Evolutionary conservation across 2,329 filamentous ascomycete genomes (phyloP).

Genomic region (Xylariales sp.): DNA sequence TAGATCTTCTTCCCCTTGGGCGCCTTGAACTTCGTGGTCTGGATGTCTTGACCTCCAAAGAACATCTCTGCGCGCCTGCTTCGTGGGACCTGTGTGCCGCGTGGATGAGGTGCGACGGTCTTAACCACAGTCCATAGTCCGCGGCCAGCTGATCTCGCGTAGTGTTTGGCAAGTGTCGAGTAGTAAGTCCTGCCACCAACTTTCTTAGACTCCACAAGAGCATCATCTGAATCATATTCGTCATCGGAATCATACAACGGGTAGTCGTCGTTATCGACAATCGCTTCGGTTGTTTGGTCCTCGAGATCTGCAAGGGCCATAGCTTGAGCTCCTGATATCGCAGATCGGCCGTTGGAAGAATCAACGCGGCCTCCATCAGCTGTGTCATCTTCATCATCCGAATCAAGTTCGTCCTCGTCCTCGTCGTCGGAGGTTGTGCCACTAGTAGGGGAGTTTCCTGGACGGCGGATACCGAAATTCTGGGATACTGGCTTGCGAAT

Average conservation of each 20-base stretch:
- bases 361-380: slow-evolving; percentile 31
- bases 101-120: slow-evolving; percentile 50
- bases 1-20: slow-evolving; percentile 88
- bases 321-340: slow-evolving; percentile 15
- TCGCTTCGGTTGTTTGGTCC: slow-evolving; percentile 67
- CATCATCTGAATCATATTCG: slow-evolving; percentile 65
- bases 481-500: slow-evolving; percentile 90
- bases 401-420: slow-evolving; percentile 68
- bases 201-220: slow-evolving; percentile 71
- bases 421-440: slow-evolving; percentile 74
- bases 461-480: slow-evolving; percentile 84
- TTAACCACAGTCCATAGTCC: slow-evolving; percentile 40
- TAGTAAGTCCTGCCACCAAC: slow-evolving; percentile 75
- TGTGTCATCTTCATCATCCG: slow-evolving; percentile 55
- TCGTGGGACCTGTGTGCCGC: slow-evolving; percentile 52
- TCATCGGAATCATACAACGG: slow-evolving; percentile 89
- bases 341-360: slow-evolving; percentile 12
- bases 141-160: slow-evolving; percentile 37
- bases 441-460: slow-evolving; percentile 67
- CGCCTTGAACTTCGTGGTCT: slow-evolving; percentile 61
- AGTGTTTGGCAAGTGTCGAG: slow-evolving; percentile 49
- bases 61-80: slow-evolving; percentile 49
- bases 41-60: slow-evolving; percentile 51
- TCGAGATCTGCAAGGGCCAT: slow-evolving; percentile 59
- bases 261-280: slow-evolving; percentile 63